Evolutionary conservation across 2,329 filamentous ascomycete genomes (phyloP), one percentile per base, ranked within the genome.

Genomic region (Exophiala aquamarina): DNA sequence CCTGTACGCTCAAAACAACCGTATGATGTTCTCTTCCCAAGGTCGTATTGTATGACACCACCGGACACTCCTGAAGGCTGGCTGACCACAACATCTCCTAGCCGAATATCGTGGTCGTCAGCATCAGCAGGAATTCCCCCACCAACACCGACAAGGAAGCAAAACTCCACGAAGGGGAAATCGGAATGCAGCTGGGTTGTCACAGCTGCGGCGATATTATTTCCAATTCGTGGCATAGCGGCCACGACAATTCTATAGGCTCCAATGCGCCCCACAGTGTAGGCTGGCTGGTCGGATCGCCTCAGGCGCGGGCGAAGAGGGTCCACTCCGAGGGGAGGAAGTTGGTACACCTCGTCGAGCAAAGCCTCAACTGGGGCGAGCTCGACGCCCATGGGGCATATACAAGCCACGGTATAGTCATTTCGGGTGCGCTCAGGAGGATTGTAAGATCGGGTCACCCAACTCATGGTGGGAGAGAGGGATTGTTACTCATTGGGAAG

Each of bases 371-470:
- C 58, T 1, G 62, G 62, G 34, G 58, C 38, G 2, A 63, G 52
- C 40, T 66, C 61, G 6, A 51, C 40, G 2, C 44, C 46, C 18
- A 63, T 45, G 21, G 62, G 59, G 34, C 59, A 64, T 1, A 65
- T 53, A 21, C 59, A 58, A 1, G 57, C 63, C 10, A 66, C 57
- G 40, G 49, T 56, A 34, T 65, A 66, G 23, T 26, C 23, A 26
- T 26, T 6, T 6, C 11, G 11, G 11, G 23, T 26, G 23, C 6
- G 23, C 23, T 6, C 23, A 26, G 23, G 23, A 6, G 6, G 6
- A 11, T 26, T 6, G 23, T 6, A 26, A 11, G 23, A 6, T 26
- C 11, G 23, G 11, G 23, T 6, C 23, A 26, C 6, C 23, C n/a
- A n/a, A n/a, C n/a, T n/a, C n/a, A n/a, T n/a, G n/a, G n/a, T n/a